phyloP scores from a whole-genome alignment of 495 filamentous ascomycete species.

The Penicillium pulvis region DNA sequence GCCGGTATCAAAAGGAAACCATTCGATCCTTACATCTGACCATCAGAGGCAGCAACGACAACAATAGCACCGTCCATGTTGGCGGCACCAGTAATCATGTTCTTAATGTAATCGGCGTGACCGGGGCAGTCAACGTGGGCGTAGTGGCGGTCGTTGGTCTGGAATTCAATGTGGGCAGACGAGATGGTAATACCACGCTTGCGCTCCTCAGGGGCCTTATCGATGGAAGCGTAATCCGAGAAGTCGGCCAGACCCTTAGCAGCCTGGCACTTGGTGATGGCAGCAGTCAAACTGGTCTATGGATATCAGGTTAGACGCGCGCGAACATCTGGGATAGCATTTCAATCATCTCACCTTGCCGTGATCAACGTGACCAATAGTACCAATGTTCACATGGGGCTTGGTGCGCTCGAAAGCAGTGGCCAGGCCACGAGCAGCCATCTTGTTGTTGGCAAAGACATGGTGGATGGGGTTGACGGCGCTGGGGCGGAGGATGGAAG shows the following conservation, averaged over 20 bases:
- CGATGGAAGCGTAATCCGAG: constrained; percentile 95
- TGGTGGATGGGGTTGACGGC: constrained; percentile 68
- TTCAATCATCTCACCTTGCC: constrained; percentile 72
- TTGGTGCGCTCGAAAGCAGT: constrained; percentile 85
- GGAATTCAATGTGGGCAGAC: constrained; percentile 96
- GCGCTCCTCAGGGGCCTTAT: constrained; percentile 98
- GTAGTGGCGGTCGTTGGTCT: constrained; percentile 89
- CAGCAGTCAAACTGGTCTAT: constrained; percentile 95
- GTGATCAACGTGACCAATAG: constrained; percentile 99
- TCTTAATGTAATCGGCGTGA: constrained; percentile 99
- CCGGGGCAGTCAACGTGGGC: constrained; percentile 99
- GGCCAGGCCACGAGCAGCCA: constrained; percentile 71
- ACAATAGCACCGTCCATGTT: constrained; percentile 99
- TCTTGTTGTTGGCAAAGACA: constrained; percentile 66
- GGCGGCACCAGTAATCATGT: constrained; percentile 98
- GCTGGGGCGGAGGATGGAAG: constrained; percentile 61
- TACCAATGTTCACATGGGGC: constrained; percentile 98
- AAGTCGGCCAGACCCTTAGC: constrained; percentile 91
- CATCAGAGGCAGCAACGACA: constrained; percentile 96
- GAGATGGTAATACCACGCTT: constrained; percentile 99
- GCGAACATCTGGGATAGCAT: constrained; percentile 17
- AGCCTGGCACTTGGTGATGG: constrained; percentile 96
- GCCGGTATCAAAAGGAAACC: not conserved
- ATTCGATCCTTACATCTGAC: constrained; percentile 73
- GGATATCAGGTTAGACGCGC: constrained; percentile 29